These are phyloP conservation scores for Calonectria montana DNA, from an alignment of 2,329 filamentous ascomycete species.

Conservation along the genomic window DNA sequence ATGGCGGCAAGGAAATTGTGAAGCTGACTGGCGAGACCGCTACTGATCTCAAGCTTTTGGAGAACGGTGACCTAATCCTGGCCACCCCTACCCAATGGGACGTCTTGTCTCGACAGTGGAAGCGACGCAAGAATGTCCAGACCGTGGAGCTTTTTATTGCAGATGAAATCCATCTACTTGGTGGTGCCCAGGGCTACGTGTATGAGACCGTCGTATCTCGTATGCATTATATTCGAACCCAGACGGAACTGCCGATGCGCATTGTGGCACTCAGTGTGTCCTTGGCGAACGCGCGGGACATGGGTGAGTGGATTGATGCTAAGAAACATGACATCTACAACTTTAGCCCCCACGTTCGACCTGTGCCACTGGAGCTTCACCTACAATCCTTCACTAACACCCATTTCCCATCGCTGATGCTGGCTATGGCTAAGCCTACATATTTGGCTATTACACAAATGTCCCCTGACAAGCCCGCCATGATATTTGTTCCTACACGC, in stretches of 20 bases:
- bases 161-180: conserved; percentile 94
- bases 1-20: conserved; percentile 88
- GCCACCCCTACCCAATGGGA: conserved; percentile 97
- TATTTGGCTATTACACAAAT: conserved; percentile 90
- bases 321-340: conserved; percentile 99
- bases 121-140: conserved; percentile 94
- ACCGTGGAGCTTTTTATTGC: conserved; percentile 91
- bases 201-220: conserved; percentile 98
- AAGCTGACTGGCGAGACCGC: conserved; percentile 95
- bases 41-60: conserved; percentile 88
- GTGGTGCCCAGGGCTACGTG: conserved; percentile 85
- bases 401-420: conserved; percentile 97
- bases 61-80: conserved; percentile 87
- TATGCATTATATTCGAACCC: conserved; percentile 94
- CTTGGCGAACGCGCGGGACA: conserved; percentile 89
- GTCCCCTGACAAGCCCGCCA: conserved; percentile 87
- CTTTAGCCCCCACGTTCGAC: conserved; percentile 92
- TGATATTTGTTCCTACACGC: conserved; percentile 91
- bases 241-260: conserved; percentile 85
- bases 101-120: conserved; percentile 94
- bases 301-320: conserved; percentile 98
- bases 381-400: conserved; percentile 96
- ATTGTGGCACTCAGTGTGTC: conserved; percentile 93
- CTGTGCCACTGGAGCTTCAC: conserved; percentile 90
- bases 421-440: conserved; percentile 96